These are phyloP conservation scores for Yarrowia sp. DNA, from an alignment of 805 yeast species.

Conservation along the genomic window DNA sequence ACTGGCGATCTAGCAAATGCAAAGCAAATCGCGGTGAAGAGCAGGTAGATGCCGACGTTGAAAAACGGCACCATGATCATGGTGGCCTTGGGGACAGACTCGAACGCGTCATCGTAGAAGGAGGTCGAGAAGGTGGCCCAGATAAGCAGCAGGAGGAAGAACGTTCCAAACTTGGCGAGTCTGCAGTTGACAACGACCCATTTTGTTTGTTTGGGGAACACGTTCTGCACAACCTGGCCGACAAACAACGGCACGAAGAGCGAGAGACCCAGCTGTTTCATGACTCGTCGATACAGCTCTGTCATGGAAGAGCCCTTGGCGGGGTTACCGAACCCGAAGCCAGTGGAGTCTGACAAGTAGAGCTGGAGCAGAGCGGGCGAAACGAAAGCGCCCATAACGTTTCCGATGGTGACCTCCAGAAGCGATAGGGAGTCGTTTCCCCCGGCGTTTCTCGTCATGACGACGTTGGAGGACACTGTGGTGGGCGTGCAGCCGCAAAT, in stretches of 20 bases:
- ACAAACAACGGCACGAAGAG: conserved; percentile 83
- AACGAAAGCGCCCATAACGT: conserved; percentile 78
- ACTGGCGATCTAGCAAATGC: conserved; percentile 48
- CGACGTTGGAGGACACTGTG: conserved; percentile 87
- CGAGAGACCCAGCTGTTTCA: conserved; percentile 83
- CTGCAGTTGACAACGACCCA: conserved; percentile 58
- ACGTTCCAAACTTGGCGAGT: conserved; percentile 70
- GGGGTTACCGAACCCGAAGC: conserved; percentile 77
- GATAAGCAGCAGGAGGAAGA: conserved; percentile 75
- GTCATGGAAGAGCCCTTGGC: conserved; percentile 50
- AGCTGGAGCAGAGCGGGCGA: conserved; percentile 83
- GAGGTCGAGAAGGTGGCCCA: conserved; percentile 84
- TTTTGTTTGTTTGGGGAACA: conserved; percentile 62
- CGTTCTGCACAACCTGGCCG: conserved; percentile 79
- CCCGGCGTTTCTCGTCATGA: conserved; percentile 82
- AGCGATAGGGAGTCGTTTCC: conserved; percentile 78
- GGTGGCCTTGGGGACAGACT: conserved; percentile 62
- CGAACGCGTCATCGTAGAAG: conserved; percentile 76
- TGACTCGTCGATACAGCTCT: conserved; percentile 65
- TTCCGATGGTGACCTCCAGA: conserved; percentile 84
- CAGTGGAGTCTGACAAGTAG: conserved; percentile 53
- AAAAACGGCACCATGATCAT: conserved; percentile 77
- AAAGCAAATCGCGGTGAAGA: conserved; percentile 68
- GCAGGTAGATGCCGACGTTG: conserved; percentile 73
- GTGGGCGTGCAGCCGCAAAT: conserved; percentile 89